Evolutionary conservation across 2,329 filamentous ascomycete genomes (phyloP), one percentile per base, ranked within the genome.

Genomic region (Paradendryphiella salina): DNA sequence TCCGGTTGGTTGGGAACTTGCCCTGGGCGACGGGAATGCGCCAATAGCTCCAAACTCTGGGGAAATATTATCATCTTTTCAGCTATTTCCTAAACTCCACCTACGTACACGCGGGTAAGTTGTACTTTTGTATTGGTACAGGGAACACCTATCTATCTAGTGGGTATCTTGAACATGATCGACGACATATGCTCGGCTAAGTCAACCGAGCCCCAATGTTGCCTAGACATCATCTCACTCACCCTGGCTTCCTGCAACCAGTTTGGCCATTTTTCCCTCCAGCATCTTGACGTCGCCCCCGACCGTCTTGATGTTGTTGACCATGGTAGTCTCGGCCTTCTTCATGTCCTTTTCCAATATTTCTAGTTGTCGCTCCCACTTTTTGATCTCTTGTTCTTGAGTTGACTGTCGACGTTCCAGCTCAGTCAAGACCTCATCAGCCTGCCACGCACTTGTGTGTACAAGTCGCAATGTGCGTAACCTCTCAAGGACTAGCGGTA

Each of bases 241-340:
- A 4, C 46, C 47, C 43, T 43, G 43, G 29, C 46, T 34, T 5
- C 36, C 51, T 33, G 52, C 43, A 5, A 63, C 55, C 45, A 69
- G 35, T 50, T 69, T 73, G 53, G 81, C 81, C 71, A 96, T 80
- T 73, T 89, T 87, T 64, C 79, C 82, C 76, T 97, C 93, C 46
- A 99, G 75, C 49, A 88, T 89, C 72, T 88, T 89, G 4, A 97
- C 89, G 90, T 92, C 96, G 33, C 84, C 85, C 60, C 93, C 88
- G 55, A 97, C 86, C n/a, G 88, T 82, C 63, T 87, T 85, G 73
- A 92, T 85, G 73, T 99, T 99, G 42, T 81, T 83, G 59, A 83
- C 83, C 77, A 95, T 87, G 3, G 85, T 81, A 21, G 78, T 77
- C 67, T 89, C 86, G 3, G 87, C 85, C 52, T 87, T 82, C 55